A percentile compares a stretch with the other conserved stretches of the same genome.
These are phyloP conservation scores for Macrocybe gigantea DNA, from an alignment of 768 basidiomycete species.

Conservation along the genomic window DNA sequence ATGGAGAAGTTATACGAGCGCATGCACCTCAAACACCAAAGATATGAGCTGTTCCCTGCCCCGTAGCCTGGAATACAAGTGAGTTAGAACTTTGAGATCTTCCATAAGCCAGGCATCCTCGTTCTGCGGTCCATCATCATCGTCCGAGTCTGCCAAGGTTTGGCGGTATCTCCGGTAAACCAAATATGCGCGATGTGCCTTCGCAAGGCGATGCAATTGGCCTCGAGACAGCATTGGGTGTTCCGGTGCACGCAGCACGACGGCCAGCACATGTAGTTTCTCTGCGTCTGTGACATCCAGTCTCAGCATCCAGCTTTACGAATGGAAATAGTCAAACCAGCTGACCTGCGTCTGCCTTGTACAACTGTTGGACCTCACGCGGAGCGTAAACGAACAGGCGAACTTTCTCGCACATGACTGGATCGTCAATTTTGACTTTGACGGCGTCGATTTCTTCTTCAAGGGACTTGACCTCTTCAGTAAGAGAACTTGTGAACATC, in stretches of 20 bases:
- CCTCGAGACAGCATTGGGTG: slow-evolving; percentile 68
- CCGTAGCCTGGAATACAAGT: slow-evolving; percentile 71
- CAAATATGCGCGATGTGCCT: slow-evolving; percentile 72
- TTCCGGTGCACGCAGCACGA: slow-evolving; percentile 75
- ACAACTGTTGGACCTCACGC: slow-evolving; percentile 79
- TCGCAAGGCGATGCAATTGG: slow-evolving; percentile 77
- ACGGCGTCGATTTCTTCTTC: slow-evolving; percentile 87
- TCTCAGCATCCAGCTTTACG: neutral
- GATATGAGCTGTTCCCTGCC: slow-evolving; percentile 92
- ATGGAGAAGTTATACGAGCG: neutral
- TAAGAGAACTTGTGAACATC: slow-evolving; percentile 92
- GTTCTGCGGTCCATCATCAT: slow-evolving; percentile 87
- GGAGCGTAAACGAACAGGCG: slow-evolving; percentile 83
- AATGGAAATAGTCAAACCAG: slow-evolving; percentile 4
- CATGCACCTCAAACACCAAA: slow-evolving; percentile 85
- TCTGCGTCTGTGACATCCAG: slow-evolving; percentile 44
- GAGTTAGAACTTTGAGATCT: slow-evolving; percentile 76
- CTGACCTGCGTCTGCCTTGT: slow-evolving; percentile 75
- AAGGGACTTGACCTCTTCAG: slow-evolving; percentile 82
- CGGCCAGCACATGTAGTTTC: slow-evolving; percentile 67
- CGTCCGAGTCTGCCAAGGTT: slow-evolving; percentile 73
- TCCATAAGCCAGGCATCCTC: slow-evolving; percentile 98
- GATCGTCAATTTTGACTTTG: slow-evolving; percentile 84
- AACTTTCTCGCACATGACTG: slow-evolving; percentile 83
- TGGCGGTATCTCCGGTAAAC: slow-evolving; percentile 63